Evolutionary conservation across 139 green algal species (phyloP), one percentile per base, ranked within the genome.

Genomic region (Penium margaritaceum): DNA sequence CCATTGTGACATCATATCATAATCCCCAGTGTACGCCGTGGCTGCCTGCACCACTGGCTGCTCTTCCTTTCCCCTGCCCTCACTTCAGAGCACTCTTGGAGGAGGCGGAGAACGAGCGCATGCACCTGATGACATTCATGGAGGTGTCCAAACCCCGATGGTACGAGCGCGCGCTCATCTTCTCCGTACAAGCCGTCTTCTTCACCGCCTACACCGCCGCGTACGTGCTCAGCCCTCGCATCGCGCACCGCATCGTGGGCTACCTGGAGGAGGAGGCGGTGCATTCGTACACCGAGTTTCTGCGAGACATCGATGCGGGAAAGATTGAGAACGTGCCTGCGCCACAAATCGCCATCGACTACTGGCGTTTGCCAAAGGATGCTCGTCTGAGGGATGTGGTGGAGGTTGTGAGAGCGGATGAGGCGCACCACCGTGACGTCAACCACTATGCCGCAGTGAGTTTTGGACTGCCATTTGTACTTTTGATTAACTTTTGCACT

Each of bases 201-300:
- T 94, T 91, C 80, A 96, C 94, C 80, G 34, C 81, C 1, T 97
- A 89, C 84, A 88, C 90, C 53, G 5, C 95, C 7, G 66, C 75
- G 15, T 97, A 98, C 80, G 41, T 93, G 46, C 7, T 97, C 9
- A 84, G 61, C 0, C 93, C 92, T 35, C 41, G 72, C 44, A 82
- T 75, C 61, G 94, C 88, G 79, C 92, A 98, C 80, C 44, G 84
- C 14, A 87, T 96, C 37, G 89, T 98, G 30, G 91, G 81, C 4
- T 97, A 96, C 78, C 78, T 97, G 65, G 91, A 97, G 81, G 93
- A 98, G 80, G 91, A 98, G 80, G 93, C 93, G 0, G 87, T 96
- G 1, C 85, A 87, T 51, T 97, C 93, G 0, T 97, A 97, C 89
- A 97, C 89, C 1, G n/a, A 67, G 35, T 80, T 66, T 30, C 72